Percentiles rank a stretch among this genome's conserved stretches.
These are phyloP conservation scores for Chrysochromulina tobinii DNA, from an alignment of 78 protist species.

Conservation along the genomic window DNA sequence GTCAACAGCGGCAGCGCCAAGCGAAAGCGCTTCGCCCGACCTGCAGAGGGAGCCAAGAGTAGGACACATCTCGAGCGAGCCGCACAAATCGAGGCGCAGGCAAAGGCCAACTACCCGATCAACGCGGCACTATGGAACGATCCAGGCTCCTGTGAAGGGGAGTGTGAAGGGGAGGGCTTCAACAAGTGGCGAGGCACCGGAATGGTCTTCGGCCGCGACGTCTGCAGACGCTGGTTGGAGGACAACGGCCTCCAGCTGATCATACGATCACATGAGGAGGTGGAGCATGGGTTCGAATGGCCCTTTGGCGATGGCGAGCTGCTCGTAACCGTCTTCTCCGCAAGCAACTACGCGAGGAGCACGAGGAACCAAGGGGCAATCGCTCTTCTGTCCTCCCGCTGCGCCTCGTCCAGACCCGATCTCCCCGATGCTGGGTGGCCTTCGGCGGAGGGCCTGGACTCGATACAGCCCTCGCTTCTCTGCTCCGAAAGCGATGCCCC, in stretches of 20 bases:
- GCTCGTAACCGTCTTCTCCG: slow-evolving; percentile 49
- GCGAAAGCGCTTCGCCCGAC: too few relatives aligned
- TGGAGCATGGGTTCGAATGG: slow-evolving; percentile 16
- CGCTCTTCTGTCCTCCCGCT: not conserved
- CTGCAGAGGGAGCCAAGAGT: too few relatives aligned
- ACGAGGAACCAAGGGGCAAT: slow-evolving; percentile 23
- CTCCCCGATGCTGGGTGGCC: not conserved
- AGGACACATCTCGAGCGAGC: too few relatives aligned
- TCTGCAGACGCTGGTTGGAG: not conserved
- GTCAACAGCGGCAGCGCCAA: too few relatives aligned
- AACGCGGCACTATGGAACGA: not conserved
- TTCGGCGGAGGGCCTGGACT: not conserved
- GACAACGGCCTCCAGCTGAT: not conserved
- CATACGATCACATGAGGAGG: slow-evolving; percentile 41
- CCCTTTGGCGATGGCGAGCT: not conserved
- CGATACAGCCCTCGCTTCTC: too few relatives aligned
- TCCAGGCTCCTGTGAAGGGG: not conserved
- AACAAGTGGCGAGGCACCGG: not conserved
- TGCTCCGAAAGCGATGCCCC: too few relatives aligned
- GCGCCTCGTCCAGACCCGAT: not conserved
- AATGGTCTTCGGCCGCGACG: not conserved
- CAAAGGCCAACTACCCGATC: not conserved
- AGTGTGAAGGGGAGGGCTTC: not conserved
- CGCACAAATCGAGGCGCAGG: not conserved
- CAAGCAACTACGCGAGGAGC: slow-evolving; percentile 38